Conservation (phyloP, 2,329 filamentous ascomycete species). For the Zymoseptoria brevis region DNA sequence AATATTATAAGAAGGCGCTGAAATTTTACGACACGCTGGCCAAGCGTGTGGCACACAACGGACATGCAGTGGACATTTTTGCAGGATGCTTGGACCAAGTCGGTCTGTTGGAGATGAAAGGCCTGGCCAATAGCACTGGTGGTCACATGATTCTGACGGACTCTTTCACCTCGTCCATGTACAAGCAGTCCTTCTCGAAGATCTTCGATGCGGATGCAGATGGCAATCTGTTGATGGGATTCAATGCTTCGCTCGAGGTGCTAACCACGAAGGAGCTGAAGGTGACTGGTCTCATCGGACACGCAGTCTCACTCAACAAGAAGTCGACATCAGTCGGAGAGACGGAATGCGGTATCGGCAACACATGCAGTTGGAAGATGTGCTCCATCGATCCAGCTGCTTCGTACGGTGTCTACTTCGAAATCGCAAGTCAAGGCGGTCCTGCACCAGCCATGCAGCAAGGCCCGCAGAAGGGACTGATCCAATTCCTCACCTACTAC, state of each 20-base stretch:
- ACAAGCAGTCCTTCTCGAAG: conserved; percentile 95
- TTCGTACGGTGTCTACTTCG: conserved; percentile 95
- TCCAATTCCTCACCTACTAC: conserved; percentile 98
- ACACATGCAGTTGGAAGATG: conserved; percentile 99
- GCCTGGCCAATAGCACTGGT: conserved; percentile 87
- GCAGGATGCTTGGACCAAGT: conserved; percentile 96
- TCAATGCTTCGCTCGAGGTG: conserved; percentile 93
- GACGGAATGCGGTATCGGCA: conserved; percentile 96
- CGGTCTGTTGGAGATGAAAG: conserved; percentile 95
- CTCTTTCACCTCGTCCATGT: conserved; percentile 98
- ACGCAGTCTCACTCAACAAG: conserved; percentile 94
- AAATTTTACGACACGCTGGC: conserved; percentile 97
- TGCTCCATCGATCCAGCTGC: conserved; percentile 91
- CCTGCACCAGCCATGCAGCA: conserved; percentile 68
- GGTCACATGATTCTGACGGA: conserved; percentile 98
- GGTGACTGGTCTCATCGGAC: conserved; percentile 92
- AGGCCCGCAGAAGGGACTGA: conserved; percentile 83
- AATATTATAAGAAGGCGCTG: conserved; percentile 98
- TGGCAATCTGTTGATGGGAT: conserved; percentile 94
- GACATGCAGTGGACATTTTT: conserved; percentile 95
- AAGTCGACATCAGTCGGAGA: conserved; percentile 96
- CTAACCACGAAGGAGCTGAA: conserved; percentile 97
- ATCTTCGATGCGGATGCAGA: conserved; percentile 95
- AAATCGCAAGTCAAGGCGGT: conserved; percentile 89
- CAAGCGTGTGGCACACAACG: conserved; percentile 91